Evolutionary conservation across 139 green algal species (phyloP).

Genomic region (Chlorella sp.): DNA sequence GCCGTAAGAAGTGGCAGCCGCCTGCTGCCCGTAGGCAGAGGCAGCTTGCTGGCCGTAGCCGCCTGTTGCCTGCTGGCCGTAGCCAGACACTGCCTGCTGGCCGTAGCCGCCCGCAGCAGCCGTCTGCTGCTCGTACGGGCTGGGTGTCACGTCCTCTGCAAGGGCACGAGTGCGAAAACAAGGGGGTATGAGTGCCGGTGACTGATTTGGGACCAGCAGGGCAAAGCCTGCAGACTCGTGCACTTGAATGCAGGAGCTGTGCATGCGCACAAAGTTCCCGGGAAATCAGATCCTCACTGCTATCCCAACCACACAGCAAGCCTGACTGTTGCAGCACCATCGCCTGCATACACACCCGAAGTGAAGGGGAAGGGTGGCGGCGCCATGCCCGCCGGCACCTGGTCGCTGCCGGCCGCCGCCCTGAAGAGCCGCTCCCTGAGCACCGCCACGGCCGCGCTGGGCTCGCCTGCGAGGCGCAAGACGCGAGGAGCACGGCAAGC

Average conservation of each 20-base stretch:
- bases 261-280: no score
- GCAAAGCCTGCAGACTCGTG: neutral
- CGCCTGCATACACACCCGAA: slow-evolving; percentile 53
- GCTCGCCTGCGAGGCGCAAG: slow-evolving; percentile 53
- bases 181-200: neutral
- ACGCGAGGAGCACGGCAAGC: no score
- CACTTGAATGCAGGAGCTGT: no score
- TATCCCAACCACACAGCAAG: no score
- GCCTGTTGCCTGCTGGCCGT: neutral
- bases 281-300: no score
- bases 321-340: slow-evolving; percentile 16
- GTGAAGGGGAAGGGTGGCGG: slow-evolving; percentile 80
- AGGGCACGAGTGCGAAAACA: neutral
- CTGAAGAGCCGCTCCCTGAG: slow-evolving; percentile 92
- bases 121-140: slow-evolving; percentile 12
- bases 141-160: slow-evolving; percentile 5
- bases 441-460: slow-evolving; percentile 65
- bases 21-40: no score
- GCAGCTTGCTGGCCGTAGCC: slow-evolving; percentile 5
- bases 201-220: neutral
- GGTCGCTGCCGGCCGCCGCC: slow-evolving; percentile 23
- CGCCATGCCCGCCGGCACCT: slow-evolving; percentile 42
- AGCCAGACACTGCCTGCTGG: neutral
- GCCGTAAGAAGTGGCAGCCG: neutral
- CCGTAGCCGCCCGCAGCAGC: neutral